Evolutionary conservation across 176 grass and related monocot genomes (phyloP), one percentile per base, ranked within the genome.

Genomic region (Avena sativa): DNA sequence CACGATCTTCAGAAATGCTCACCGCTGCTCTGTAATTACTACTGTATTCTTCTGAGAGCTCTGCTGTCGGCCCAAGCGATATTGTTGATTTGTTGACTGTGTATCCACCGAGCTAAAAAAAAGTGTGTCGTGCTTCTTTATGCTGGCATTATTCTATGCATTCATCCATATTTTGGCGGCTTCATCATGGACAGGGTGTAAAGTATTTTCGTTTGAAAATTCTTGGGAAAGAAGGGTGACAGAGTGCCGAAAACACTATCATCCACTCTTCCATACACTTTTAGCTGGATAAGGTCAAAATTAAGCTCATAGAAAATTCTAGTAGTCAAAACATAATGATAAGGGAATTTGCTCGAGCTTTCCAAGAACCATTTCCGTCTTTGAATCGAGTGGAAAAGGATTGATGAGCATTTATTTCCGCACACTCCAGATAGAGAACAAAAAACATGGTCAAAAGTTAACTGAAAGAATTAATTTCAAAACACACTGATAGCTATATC

Each of bases 11-110:
- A 1, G 46, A 58, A 14, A 55, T 36, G 21, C 3, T 17, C 43
- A 63, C 12, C 1, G 40, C 21, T 86, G 60, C 44, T n/a, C 38
- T 86, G 61, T 52, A 77, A 86, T 47, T 74, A 80, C 49, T 0
- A 55, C 79, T 64, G 5, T 44, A 28, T 12, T 40, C 0, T 44
- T 12, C 11, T 17, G 1, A 19, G 6, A 19, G 15, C 5, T 78
- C 9, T 83, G 19, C 19, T 70, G 21, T 59, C 69, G 25, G 5
- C 70, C 71, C 49, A 23, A 12, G 13, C 78, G 26, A 62, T 14
- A 75, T 67, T 81, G 17, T 34, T 75, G 36, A 40, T 64, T 14
- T 44, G 44, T 2, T 36, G 36, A 28, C 26, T 28, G 4, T 38
- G 9, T 76, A 25, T 62, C 12, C 48, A 51, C 26, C 26, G 21